Conservation (phyloP, 768 basidiomycete species). For the Suillus alpinus region DNA sequence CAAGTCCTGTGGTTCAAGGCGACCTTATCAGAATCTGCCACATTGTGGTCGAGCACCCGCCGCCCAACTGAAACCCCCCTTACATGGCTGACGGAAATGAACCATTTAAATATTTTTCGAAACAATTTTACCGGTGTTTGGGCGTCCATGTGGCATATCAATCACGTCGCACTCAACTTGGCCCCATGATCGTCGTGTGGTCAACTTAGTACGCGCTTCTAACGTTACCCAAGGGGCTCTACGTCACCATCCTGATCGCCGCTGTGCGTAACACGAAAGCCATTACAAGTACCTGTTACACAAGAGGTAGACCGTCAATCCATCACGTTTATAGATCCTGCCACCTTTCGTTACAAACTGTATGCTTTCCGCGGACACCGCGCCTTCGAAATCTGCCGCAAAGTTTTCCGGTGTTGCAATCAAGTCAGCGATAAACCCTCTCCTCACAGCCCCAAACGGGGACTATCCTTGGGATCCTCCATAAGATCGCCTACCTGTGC, state of each 20-base stretch:
- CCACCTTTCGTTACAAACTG: slow-evolving; percentile 61
- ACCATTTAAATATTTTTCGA: background rate
- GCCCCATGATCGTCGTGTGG: background rate
- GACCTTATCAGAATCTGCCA: background rate
- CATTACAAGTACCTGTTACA: slow-evolving; percentile 3
- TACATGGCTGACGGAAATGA: background rate
- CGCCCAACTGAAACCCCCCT: background rate
- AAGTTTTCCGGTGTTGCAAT: slow-evolving; percentile 38
- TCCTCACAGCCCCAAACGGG: slow-evolving; percentile 51
- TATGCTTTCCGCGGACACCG: slow-evolving; percentile 45
- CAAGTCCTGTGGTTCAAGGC: too few relatives aligned
- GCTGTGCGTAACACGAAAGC: background rate
- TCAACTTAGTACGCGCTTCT: background rate
- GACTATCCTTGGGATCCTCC: slow-evolving; percentile 29
- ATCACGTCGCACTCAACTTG: background rate
- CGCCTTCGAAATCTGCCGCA: slow-evolving; percentile 38
- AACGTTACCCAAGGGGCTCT: background rate
- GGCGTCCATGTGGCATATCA: background rate
- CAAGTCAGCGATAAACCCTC: slow-evolving; percentile 56
- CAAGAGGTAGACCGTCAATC: slow-evolving; percentile 21
- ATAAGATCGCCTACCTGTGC: slow-evolving; percentile 21
- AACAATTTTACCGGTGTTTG: background rate
- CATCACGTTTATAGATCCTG: slow-evolving; percentile 41
- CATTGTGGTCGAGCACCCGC: background rate
- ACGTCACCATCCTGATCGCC: background rate